phyloP scores from a whole-genome alignment of 2,329 filamentous ascomycete species.

The Neurospora crassa region DNA sequence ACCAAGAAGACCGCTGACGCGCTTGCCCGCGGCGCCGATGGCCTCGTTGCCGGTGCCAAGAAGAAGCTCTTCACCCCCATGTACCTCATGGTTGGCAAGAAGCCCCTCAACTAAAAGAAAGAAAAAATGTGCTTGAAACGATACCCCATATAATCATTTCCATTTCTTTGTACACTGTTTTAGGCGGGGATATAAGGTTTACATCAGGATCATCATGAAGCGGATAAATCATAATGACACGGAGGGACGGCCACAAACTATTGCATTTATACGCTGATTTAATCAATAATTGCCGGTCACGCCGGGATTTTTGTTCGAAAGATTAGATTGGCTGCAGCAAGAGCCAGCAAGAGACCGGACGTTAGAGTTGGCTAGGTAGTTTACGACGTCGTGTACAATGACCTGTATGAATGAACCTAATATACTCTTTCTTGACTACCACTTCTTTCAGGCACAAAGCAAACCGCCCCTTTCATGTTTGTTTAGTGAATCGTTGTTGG shows the following conservation, averaged over 20 bases:
- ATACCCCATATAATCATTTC: constrained; percentile 1
- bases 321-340: not conserved
- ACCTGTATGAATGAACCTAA: not conserved
- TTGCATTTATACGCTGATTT: not conserved
- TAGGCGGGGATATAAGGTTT: not conserved
- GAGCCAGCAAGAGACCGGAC: not conserved
- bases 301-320: not conserved
- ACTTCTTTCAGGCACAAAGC: not conserved
- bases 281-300: not conserved
- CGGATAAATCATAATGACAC: not conserved
- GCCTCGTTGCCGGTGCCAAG: constrained; percentile 74
- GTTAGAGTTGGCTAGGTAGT: not conserved
- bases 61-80: constrained; percentile 96
- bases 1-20: constrained; percentile 95
- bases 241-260: not conserved
- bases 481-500: not conserved
- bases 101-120: constrained; percentile 45
- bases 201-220: not conserved
- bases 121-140: not conserved
- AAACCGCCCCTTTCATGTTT: not conserved
- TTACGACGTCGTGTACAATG: not conserved
- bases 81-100: constrained; percentile 93
- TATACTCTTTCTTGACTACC: not conserved
- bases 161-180: not conserved
- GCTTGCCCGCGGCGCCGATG: constrained; percentile 71